phyloP scores from a whole-genome alignment of 345 rosid species.

The Arabis alpina region DNA sequence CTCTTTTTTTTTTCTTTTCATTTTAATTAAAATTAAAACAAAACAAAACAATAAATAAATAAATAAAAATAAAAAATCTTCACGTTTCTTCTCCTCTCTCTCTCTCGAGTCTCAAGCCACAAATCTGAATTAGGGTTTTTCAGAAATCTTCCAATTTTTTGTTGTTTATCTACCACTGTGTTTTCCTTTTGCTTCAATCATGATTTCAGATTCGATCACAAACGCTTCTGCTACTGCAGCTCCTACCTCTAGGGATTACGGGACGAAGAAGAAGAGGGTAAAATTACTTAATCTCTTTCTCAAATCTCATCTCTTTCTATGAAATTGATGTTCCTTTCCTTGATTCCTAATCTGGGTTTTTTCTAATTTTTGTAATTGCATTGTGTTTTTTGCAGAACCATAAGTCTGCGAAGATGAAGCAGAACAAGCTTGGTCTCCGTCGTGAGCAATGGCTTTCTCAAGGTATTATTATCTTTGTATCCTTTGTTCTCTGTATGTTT shows the following conservation, averaged over 20 bases:
- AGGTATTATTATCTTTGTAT: conserved; percentile 42
- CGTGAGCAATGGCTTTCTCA: conserved; percentile 99
- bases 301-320: not conserved
- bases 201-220: conserved; percentile 70
- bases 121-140: conserved; percentile 67
- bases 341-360: conserved; percentile 7
- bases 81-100: not conserved
- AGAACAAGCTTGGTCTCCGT: conserved; percentile 91
- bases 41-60: not conserved
- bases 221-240: conserved; percentile 55
- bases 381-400: conserved; percentile 55
- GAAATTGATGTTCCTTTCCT: not conserved
- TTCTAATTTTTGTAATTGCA: conserved; percentile 7
- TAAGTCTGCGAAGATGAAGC: conserved; percentile 87
- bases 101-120: conserved; percentile 40
- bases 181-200: conserved; percentile 34
- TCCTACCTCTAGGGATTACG: conserved; percentile 55
- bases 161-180: not conserved
- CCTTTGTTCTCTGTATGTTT: not conserved
- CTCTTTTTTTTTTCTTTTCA: not conserved
- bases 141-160: conserved; percentile 33
- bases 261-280: conserved; percentile 79
- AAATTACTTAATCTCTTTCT: not conserved
- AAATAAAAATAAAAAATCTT: conserved; percentile 12
- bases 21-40: conserved; percentile 17